Evolutionary conservation across 2,329 filamentous ascomycete genomes (phyloP), one percentile per base, ranked within the genome.

Genomic region (Drechslerella dactyloides): DNA sequence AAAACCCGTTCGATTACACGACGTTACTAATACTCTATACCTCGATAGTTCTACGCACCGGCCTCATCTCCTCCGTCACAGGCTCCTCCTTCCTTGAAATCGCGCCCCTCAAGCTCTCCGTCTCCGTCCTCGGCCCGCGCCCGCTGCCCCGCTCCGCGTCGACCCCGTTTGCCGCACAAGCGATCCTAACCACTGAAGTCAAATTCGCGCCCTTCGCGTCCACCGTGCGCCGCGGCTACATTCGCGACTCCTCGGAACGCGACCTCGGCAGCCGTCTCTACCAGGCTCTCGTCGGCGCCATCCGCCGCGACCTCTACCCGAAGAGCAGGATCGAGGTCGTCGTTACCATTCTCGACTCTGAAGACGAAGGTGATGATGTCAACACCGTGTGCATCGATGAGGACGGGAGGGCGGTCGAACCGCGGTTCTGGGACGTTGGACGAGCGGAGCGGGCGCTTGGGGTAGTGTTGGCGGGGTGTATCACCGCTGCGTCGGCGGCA

Each of bases 301-400:
- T 97, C 56, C 93, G 97, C 77, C 92, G 91, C 13, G 93, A 97
- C 78, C 85, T 93, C 66, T 99, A 93, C 91, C 94, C 94, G n/a
- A 99, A 99, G 83, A 96, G 91, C 79, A 93, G 91, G 50, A 88
- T 96, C n/a, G 94, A 99, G 78, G 88, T 99, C 44, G 89, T 96
- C 17, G 87, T 99, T 54, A 97, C 92, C 0, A 87, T 99, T 54
- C 83, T 99, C 17, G 94, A 99, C 81, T 93, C 91, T 1, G 94
- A 97, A 78, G 91, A 97, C 78, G 89, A 93, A 76, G 82, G 83
- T 37, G 87, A 85, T 83, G 86, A 85, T 84, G 86, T 84, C 2
- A 84, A 86, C 78, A 81, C 81, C 19, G 78, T 79, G 7, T 82
- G 80, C 66, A 80, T 85, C n/a, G n/a, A n/a, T 79, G 79, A 85